phyloP scores from a whole-genome alignment of 179 eudicot species.

The Spinacia oleracea region DNA sequence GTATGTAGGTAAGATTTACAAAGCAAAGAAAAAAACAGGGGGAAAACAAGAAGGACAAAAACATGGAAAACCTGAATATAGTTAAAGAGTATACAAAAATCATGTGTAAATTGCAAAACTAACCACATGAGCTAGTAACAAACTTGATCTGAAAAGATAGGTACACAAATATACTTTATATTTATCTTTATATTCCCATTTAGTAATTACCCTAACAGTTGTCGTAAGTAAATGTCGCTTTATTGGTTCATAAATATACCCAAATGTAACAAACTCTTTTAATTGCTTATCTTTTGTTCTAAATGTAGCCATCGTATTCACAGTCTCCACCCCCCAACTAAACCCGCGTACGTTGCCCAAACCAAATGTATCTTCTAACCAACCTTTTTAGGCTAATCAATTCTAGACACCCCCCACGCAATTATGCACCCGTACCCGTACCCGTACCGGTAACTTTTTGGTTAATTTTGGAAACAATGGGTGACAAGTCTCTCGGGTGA shows the following conservation, averaged over 20 bases:
- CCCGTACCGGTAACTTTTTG: conserved; percentile 25
- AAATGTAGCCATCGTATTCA: conserved; percentile 43
- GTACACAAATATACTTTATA: neutral
- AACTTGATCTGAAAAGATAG: neutral
- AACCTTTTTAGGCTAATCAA: conserved; percentile 29
- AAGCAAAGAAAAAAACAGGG: neutral
- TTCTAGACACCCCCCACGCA: neutral
- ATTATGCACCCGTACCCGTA: conserved; percentile 20
- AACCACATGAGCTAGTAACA: conserved; percentile 2
- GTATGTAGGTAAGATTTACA: too few species aligned
- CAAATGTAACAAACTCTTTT: conserved; percentile 36
- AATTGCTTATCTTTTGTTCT: conserved; percentile 18
- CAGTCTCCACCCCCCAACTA: conserved; percentile 24
- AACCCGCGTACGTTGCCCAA: conserved; percentile 16
- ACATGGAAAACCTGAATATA: neutral
- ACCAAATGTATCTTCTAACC: conserved; percentile 21
- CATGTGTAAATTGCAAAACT: conserved; percentile 16
- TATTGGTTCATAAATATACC: conserved; percentile 32
- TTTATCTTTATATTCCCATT: neutral
- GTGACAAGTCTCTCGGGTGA: conserved; percentile 48
- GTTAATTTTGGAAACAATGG: conserved; percentile 36
- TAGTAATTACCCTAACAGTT: conserved; percentile 10
- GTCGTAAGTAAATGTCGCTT: conserved; percentile 27
- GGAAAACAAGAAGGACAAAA: neutral
- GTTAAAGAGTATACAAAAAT: neutral